Percentiles rank a stretch among this genome's conserved stretches.
Conservation (phyloP, 805 yeast species). For the Yarrowia sp. region DNA sequence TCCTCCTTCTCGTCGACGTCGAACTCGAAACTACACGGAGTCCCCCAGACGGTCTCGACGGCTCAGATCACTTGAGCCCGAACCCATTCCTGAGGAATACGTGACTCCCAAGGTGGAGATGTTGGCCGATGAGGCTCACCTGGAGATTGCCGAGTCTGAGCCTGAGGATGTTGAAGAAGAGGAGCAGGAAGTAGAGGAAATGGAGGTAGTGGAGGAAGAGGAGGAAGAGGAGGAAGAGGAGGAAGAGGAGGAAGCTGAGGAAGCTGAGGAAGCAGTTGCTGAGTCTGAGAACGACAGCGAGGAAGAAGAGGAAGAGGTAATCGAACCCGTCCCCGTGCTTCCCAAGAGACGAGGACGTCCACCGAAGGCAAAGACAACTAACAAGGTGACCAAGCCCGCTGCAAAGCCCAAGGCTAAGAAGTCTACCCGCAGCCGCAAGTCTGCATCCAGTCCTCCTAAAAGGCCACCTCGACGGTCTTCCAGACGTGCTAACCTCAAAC, state of each 20-base stretch:
- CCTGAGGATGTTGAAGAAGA: not conserved
- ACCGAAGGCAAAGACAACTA: not conserved
- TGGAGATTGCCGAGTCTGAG: not conserved
- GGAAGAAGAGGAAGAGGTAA: not conserved
- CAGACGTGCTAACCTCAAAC: not conserved
- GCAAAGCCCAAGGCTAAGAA: not conserved
- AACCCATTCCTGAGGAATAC: constrained; percentile 15
- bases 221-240: not conserved
- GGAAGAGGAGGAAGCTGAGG: not conserved
- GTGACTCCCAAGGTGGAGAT: constrained; percentile 10
- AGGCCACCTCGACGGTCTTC: constrained; percentile 7
- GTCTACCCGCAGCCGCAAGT: not conserved
- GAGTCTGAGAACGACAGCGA: not conserved
- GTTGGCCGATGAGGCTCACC: constrained; percentile 1
- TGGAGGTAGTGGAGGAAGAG: not conserved
- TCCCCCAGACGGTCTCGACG: constrained; percentile 13
- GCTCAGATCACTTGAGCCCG: constrained; percentile 13
- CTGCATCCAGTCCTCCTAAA: not conserved
- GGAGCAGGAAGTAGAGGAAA: not conserved
- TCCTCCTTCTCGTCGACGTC: not conserved
- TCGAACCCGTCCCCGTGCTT: not conserved
- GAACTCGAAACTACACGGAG: not conserved
- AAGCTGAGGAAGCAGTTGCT: not conserved
- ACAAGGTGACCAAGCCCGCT: constrained; percentile 4
- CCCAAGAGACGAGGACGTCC: constrained; percentile 3